Conservation (phyloP, 2,329 filamentous ascomycete species). For the Fusarium graminum region DNA sequence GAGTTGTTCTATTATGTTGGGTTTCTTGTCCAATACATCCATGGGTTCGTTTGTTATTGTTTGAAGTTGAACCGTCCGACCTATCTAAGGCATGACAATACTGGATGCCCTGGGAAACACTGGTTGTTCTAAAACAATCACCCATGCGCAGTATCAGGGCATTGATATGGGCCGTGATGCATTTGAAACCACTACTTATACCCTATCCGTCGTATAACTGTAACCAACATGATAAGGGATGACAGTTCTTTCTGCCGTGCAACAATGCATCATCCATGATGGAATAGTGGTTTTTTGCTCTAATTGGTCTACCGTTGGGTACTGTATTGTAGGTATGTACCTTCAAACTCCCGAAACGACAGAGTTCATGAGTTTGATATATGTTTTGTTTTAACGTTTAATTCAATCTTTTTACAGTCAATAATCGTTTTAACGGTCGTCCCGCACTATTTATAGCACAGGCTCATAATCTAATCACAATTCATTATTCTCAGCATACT, state of each 20-base stretch:
- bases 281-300: constrained; percentile 8
- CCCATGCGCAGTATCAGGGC: constrained; percentile 25
- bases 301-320: neutral
- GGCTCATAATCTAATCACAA: too few species aligned
- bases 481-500: too few species aligned
- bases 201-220: constrained; percentile 12
- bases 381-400: too few species aligned
- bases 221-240: constrained; percentile 5
- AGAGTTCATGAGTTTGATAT: neutral
- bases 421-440: too few species aligned
- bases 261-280: constrained; percentile 40
- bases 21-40: constrained; percentile 22
- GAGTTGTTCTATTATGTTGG: constrained; percentile 19
- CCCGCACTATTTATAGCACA: too few species aligned
- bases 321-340: neutral
- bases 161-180: constrained; percentile 23
- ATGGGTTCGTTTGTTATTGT: constrained; percentile 17
- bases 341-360: constrained; percentile 2
- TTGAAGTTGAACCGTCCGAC: constrained; percentile 33
- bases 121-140: constrained; percentile 34
- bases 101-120: constrained; percentile 37
- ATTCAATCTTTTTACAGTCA: too few species aligned
- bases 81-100: constrained; percentile 20
- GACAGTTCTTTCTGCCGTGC: constrained; percentile 20
- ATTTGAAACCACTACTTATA: constrained; percentile 22